Base-by-base conservation (phyloP, 805 yeast genomes). In the Saccharomycopsis sp. region DNA sequence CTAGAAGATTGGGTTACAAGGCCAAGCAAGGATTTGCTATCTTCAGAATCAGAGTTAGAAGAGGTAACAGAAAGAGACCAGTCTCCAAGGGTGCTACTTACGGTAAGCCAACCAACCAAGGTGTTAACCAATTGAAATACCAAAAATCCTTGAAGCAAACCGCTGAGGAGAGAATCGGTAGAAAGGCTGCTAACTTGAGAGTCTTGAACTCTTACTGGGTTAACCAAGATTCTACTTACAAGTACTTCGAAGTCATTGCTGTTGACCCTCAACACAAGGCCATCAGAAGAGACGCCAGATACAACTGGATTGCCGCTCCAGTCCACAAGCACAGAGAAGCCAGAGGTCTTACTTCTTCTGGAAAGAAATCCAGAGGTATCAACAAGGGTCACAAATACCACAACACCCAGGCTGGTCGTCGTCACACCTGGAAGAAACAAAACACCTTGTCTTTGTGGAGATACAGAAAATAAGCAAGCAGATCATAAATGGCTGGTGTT, bases 101-200 rank as follows among this genome's bases (percentile, higher is more conserved):
- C 87, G 99, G 99, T 89, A 94, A 94, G 89, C 99, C 99, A 87
- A 94, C 99, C 84, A 94, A 94, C 96, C 96, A 90, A 84, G 99
- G 99, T 89, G 94, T 94, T 70, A 85, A 85, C 85, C 97, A 94
- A 80, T 89, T 94, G 83, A 94, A 94, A 84, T 92, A 91, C 96
- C 99, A 94, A 85, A 90, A 93, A 82, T 87, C 97, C 66, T 83
- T 90, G 79, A 90, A 96, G 81, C 84, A 97, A 72, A 92, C 97
- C 73, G 99, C 99, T 73, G 99, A 94, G 84, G 99, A 94, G 85
- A 89, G 98, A 84, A 96, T 93, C 73, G 99, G 97, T 75, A 91
- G 97, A 78, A 90, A 94, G 78, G 96, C 96, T 78, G 86, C 96
- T 74, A 94, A 94, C 91, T 84, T 94, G 85, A 91, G 99, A 83